Evolutionary conservation across 805 yeast genomes (phyloP).

Genomic region (Wickerhamiella kurtzmanii): DNA sequence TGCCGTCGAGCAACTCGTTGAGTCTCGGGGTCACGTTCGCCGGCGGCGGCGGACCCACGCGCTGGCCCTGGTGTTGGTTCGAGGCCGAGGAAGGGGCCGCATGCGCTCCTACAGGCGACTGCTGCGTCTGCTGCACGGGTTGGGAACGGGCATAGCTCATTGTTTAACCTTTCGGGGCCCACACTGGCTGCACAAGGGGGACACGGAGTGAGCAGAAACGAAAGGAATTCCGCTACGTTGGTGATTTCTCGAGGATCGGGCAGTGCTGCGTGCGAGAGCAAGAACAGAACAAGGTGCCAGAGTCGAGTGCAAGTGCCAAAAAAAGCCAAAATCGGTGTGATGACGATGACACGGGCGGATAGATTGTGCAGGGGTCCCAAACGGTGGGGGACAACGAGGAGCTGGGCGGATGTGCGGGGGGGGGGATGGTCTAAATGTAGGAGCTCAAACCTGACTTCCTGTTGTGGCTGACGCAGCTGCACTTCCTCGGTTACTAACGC

Average conservation of each 20-base stretch:
- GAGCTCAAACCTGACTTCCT: too few species aligned
- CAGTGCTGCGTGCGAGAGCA: too few species aligned
- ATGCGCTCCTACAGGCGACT: conserved; percentile 3
- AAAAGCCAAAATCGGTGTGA: neutral
- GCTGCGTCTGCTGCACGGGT: neutral
- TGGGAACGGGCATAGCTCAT: conserved; percentile 3
- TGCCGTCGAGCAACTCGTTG: conserved; percentile 78
- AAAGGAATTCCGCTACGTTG: too few species aligned
- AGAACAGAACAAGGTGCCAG: too few species aligned
- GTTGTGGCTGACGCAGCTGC: neutral
- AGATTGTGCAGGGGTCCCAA: neutral
- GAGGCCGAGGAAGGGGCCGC: conserved; percentile 9
- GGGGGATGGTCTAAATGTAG: too few species aligned
- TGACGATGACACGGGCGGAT: neutral
- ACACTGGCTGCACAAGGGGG: too few species aligned
- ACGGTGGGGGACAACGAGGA: neutral
- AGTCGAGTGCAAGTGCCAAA: neutral
- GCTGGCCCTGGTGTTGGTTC: conserved; percentile 8
- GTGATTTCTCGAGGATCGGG: too few species aligned
- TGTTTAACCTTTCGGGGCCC: too few species aligned
- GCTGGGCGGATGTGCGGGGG: neutral
- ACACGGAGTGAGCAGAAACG: too few species aligned
- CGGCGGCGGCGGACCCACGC: conserved; percentile 8
- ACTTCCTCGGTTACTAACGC: neutral
- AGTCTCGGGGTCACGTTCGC: conserved; percentile 24